These are phyloP conservation scores for Cytospora leucostoma DNA, from an alignment of 2,329 filamentous ascomycete genomes.

Conservation along the genomic window DNA sequence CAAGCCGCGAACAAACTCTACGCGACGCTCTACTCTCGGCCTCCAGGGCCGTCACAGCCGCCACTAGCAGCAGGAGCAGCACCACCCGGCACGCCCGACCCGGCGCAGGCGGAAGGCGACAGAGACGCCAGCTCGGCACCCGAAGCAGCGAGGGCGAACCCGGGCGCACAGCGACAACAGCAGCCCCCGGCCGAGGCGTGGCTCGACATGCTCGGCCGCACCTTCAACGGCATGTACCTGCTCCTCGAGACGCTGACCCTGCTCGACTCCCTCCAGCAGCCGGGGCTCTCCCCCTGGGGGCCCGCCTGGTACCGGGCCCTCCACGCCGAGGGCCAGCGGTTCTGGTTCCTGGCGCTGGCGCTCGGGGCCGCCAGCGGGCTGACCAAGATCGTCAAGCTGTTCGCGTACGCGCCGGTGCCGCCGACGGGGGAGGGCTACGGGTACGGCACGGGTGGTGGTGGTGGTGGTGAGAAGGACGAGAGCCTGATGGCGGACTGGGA, in stretches of 20 bases:
- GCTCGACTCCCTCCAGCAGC: conserved; percentile 50
- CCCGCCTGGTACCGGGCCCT: conserved; percentile 48
- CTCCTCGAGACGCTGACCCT: conserved; percentile 67
- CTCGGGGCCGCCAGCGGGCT: conserved; percentile 50
- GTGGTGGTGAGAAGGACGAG: conserved; percentile 32
- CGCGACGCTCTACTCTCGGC: conserved; percentile 29
- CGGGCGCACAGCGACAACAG: conserved; percentile 2
- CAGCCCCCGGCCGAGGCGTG: conserved; percentile 40
- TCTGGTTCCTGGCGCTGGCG: conserved; percentile 67
- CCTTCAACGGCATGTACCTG: conserved; percentile 66
- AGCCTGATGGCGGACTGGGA: conserved; percentile 29
- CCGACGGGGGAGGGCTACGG: conserved; percentile 35
- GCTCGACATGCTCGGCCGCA: conserved; percentile 59
- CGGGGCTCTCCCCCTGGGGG: conserved; percentile 54
- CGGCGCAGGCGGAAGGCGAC: no score
- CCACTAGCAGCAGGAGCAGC: neutral
- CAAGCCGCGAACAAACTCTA: conserved; percentile 50
- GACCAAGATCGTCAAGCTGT: conserved; percentile 44
- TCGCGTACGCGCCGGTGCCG: conserved; percentile 41
- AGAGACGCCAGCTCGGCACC: no score
- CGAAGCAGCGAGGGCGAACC: neutral
- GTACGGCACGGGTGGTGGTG: conserved; percentile 31
- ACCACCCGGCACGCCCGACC: neutral
- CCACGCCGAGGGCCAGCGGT: conserved; percentile 63
- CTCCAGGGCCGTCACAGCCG: conserved; percentile 13